Conservation (phyloP, 768 basidiomycete genomes). For the Mycena leptocephala region DNA sequence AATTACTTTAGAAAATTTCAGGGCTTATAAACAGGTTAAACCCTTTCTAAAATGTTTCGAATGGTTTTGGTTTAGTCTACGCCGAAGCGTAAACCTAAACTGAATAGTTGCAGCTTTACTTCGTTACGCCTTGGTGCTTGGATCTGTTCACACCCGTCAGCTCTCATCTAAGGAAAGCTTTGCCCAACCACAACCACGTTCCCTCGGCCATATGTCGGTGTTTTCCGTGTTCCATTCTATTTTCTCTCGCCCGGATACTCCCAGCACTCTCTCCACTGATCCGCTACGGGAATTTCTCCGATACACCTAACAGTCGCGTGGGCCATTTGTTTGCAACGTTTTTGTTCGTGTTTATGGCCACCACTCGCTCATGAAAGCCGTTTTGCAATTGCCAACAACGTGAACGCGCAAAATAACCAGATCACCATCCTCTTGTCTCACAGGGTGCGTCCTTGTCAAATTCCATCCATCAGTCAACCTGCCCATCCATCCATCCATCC, state of each 20-base stretch:
- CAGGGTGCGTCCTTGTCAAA: conserved; percentile 2
- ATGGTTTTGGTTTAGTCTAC: no score
- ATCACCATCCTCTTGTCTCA: background rate
- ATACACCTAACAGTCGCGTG: background rate
- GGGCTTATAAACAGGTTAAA: no score
- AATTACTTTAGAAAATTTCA: no score
- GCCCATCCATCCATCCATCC: background rate
- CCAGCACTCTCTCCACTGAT: background rate
- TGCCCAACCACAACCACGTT: background rate
- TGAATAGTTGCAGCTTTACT: no score
- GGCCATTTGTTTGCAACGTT: background rate
- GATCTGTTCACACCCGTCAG: background rate
- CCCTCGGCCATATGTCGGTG: background rate
- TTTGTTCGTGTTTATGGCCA: background rate
- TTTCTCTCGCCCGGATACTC: background rate
- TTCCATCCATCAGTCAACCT: background rate
- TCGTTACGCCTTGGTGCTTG: background rate
- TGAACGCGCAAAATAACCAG: background rate
- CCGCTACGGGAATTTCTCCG: background rate
- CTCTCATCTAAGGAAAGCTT: conserved; percentile 3
- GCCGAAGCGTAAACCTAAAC: no score
- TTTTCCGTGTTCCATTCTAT: conserved; percentile 1
- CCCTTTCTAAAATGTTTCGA: no score
- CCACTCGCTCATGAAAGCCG: background rate
- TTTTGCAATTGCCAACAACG: background rate